A percentile compares a stretch with the other conserved stretches of the same genome.
These are phyloP conservation scores for Boletus barrowsii DNA, from an alignment of 768 basidiomycete genomes.

Conservation along the genomic window DNA sequence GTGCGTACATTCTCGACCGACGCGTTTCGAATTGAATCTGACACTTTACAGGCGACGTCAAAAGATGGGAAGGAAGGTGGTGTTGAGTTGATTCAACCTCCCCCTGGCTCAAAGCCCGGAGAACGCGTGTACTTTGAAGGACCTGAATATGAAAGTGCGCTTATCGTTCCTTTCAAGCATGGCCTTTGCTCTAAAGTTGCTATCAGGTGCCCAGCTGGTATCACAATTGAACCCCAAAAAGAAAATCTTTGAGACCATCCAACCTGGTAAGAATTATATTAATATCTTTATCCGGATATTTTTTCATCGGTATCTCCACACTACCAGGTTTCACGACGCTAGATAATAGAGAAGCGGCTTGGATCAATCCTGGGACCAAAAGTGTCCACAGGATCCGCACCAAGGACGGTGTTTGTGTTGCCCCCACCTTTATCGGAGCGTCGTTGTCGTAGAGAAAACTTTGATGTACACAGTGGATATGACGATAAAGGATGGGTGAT, in stretches of 20 bases:
- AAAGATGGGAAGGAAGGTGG: slow-evolving; percentile 89
- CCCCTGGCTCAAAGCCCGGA: slow-evolving; percentile 80
- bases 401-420: slow-evolving; percentile 74
- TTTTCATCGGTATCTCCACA: not conserved
- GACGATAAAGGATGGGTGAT: not conserved
- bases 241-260: slow-evolving; percentile 97
- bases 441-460: slow-evolving; percentile 68
- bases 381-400: slow-evolving; percentile 83
- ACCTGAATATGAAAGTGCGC: slow-evolving; percentile 73
- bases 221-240: slow-evolving; percentile 96
- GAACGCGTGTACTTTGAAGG: slow-evolving; percentile 97
- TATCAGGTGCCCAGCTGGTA: slow-evolving; percentile 59
- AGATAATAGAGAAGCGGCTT: slow-evolving; percentile 75
- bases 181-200: not conserved
- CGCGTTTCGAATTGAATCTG: not conserved
- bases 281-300: slow-evolving; percentile 1
- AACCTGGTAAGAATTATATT: slow-evolving; percentile 57
- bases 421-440: slow-evolving; percentile 82
- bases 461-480: slow-evolving; percentile 5
- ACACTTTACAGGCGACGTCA: slow-evolving; percentile 66
- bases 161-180: not conserved
- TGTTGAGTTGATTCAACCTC: slow-evolving; percentile 89
- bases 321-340: slow-evolving; percentile 80
- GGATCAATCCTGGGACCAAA: slow-evolving; percentile 83
- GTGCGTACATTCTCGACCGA: slow-evolving; percentile 40